Evolutionary conservation across 805 yeast species (phyloP).

Genomic region (Hanseniaspora vineae): DNA sequence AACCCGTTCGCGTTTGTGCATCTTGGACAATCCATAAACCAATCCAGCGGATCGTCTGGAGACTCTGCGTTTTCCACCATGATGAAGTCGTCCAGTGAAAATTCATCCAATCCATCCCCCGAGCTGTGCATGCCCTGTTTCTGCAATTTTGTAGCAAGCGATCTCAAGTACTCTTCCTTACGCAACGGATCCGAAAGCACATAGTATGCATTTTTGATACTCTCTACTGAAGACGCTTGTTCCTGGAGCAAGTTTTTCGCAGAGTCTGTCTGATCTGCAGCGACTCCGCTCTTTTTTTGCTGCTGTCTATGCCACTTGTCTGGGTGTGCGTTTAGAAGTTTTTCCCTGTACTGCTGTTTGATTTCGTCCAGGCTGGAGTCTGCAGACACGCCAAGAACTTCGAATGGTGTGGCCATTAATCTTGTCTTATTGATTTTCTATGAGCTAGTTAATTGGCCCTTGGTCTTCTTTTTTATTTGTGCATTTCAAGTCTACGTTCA

Average conservation of each 20-base stretch:
- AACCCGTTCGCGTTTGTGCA: slow-evolving; percentile 45
- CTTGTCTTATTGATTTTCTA: background rate
- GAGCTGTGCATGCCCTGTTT: slow-evolving; percentile 23
- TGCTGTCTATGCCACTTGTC: slow-evolving; percentile 36
- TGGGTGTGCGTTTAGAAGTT: slow-evolving; percentile 60
- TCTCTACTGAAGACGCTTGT: slow-evolving; percentile 23
- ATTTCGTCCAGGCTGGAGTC: slow-evolving; percentile 30
- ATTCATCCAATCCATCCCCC: slow-evolving; percentile 61
- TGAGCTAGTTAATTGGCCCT: background rate
- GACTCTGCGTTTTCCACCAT: slow-evolving; percentile 5
- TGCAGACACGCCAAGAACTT: slow-evolving; percentile 38
- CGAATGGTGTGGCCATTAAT: slow-evolving; percentile 32
- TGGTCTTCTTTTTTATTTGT: background rate
- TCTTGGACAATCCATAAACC: slow-evolving; percentile 51
- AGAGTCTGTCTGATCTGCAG: no score
- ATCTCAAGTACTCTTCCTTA: slow-evolving; percentile 41
- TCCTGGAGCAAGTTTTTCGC: background rate
- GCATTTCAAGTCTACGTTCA: no score
- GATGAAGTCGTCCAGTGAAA: slow-evolving; percentile 49
- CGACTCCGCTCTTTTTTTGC: slow-evolving; percentile 3
- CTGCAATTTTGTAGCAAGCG: slow-evolving; percentile 24
- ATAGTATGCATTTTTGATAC: slow-evolving; percentile 54
- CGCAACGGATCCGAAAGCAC: slow-evolving; percentile 30
- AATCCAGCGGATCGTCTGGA: slow-evolving; percentile 25
- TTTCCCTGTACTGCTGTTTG: slow-evolving; percentile 49